Evolutionary conservation across 176 grass and related monocot genomes (phyloP).

Genomic region (Puccinellia tenuiflora): DNA sequence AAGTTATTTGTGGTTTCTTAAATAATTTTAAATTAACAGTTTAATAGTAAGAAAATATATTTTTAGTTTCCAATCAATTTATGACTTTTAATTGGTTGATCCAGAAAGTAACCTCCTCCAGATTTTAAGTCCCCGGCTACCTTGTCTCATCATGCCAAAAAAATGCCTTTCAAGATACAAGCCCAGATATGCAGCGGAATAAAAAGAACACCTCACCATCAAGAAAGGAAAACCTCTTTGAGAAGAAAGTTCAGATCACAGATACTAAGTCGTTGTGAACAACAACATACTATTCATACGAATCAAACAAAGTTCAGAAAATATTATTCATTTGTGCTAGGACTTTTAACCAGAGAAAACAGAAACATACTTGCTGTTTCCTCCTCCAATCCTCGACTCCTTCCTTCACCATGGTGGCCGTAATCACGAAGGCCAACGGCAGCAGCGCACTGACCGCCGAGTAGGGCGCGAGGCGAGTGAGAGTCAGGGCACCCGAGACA

Average conservation of each 20-base stretch:
- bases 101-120: not conserved
- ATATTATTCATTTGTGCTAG: not conserved
- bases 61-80: not conserved
- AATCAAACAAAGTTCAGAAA: not conserved
- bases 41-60: not conserved
- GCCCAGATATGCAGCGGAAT: not conserved
- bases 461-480: conserved; percentile 78
- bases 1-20: not conserved
- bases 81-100: not conserved
- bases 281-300: not conserved
- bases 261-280: not conserved
- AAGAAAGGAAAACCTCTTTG: not conserved
- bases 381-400: conserved; percentile 90
- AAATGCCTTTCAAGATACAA: not conserved
- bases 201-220: not conserved
- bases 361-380: conserved; percentile 70
- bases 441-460: conserved; percentile 55
- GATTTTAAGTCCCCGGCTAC: not conserved
- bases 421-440: conserved; percentile 66
- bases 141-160: not conserved
- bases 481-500: conserved; percentile 62
- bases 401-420: conserved; percentile 88
- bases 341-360: not conserved
- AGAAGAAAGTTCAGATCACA: not conserved
- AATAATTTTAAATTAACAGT: not conserved